These are phyloP conservation scores for Cyclostephanos tholiformis DNA, from an alignment of 108 stramenopile species.

Conservation along the genomic window DNA sequence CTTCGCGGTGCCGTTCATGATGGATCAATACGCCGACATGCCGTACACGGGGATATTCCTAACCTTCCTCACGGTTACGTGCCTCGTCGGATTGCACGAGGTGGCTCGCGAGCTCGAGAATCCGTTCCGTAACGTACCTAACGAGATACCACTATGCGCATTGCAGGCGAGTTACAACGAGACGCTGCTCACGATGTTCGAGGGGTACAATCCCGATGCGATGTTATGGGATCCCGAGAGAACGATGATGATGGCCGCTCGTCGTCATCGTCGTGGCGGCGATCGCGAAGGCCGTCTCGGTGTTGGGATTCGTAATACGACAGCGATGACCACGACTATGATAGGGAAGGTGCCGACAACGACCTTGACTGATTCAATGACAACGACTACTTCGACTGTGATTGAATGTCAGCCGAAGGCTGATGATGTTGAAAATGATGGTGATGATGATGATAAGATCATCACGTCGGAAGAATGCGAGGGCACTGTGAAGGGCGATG, in stretches of 20 bases:
- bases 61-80: slow-evolving; percentile 63
- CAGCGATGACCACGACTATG: background rate
- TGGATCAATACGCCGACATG: slow-evolving; percentile 66
- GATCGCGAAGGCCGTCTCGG: slow-evolving; percentile 4
- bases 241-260: too few species aligned
- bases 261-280: slow-evolving; percentile 12
- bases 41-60: slow-evolving; percentile 44
- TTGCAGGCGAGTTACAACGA: slow-evolving; percentile 64
- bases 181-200: slow-evolving; percentile 43
- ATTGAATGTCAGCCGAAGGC: background rate
- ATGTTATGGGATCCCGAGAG: slow-evolving; percentile 38
- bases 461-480: background rate
- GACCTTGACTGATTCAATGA: background rate
- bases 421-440: background rate
- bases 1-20: slow-evolving; percentile 58
- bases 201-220: slow-evolving; percentile 54
- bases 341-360: slow-evolving; percentile 18
- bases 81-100: slow-evolving; percentile 69
- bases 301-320: background rate
- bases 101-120: slow-evolving; percentile 79
- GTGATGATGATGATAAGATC: background rate
- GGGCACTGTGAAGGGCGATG: background rate
- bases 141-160: slow-evolving; percentile 74
- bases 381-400: too few species aligned
- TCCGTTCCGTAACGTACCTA: slow-evolving; percentile 81